These are phyloP conservation scores for Wickerhamomyces queroliae DNA, from an alignment of 805 yeast genomes.

Conservation along the genomic window DNA sequence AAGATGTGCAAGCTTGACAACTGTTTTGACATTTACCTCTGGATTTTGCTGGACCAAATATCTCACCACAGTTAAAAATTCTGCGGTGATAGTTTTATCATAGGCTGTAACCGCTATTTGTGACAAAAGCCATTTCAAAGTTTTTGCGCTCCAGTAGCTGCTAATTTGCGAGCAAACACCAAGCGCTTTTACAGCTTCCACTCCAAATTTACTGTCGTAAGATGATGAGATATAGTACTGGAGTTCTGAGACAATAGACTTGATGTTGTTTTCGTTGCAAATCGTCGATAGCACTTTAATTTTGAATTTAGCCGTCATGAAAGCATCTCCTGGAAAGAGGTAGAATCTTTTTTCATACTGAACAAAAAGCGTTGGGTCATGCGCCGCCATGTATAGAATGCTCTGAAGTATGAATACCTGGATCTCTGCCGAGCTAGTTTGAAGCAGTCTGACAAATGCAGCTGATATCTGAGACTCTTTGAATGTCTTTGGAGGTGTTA, in stretches of 20 bases:
- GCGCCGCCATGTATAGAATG: conserved; percentile 33
- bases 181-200: conserved; percentile 54
- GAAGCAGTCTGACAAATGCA: conserved; percentile 39
- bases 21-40: conserved; percentile 44
- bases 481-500: conserved; percentile 54
- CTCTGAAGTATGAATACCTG: conserved; percentile 40
- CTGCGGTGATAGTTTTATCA: conserved; percentile 40
- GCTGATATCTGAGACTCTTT: conserved; percentile 42
- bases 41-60: conserved; percentile 63
- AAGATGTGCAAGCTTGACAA: conserved; percentile 41
- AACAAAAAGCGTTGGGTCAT: conserved; percentile 29
- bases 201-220: conserved; percentile 21
- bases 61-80: conserved; percentile 67
- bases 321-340: conserved; percentile 49
- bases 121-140: conserved; percentile 59
- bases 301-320: conserved; percentile 43
- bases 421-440: conserved; percentile 27
- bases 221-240: conserved; percentile 44
- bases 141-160: conserved; percentile 42
- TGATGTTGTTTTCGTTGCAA: conserved; percentile 47
- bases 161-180: conserved; percentile 52
- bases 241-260: conserved; percentile 51
- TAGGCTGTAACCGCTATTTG: conserved; percentile 31
- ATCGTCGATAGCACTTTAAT: conserved; percentile 55
- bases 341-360: conserved; percentile 43